Evolutionary conservation across 2,329 filamentous ascomycete genomes (phyloP), one percentile per base, ranked within the genome.

Genomic region (Talaromyces rugulosus): DNA sequence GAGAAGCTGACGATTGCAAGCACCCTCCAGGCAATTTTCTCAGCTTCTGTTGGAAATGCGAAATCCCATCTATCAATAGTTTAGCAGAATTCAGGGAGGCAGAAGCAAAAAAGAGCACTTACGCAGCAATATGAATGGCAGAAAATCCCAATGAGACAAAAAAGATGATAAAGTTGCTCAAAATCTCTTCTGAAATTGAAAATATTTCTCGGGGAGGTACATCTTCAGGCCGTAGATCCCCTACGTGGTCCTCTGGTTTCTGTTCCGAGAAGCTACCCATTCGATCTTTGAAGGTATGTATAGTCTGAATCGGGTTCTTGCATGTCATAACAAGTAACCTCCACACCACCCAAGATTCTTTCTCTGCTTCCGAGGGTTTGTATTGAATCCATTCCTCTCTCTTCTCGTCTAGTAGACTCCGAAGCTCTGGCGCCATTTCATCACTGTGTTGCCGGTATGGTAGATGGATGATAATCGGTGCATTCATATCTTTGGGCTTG

Each of bases 401-500:
- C 5, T 57, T 28, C 11, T 57, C 55, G 28, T n/a, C 27, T n/a
- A 57, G 31, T 28, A 57, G 36, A 57, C 42, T 16, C 42, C 18
- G 33, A 47, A 57, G 55, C 34, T 44, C 44, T 14, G 27, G 18
- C 18, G 42, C 14, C 52, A 64, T 63, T 34, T 60, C 33, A 11
- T 57, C 59, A 50, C 57, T 31, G 34, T 63, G 36, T 4, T 57
- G 50, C 27, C 57, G 33, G 8, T 61, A 63, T 14, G 40, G 55
- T 1, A 66, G 31, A 36, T 53, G 44, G 36, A 67, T 54, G n/a
- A 57, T 53, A 44, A 67, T 67, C 8, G 64, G 59, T 2, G 65
- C 63, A 30, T 11, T 44, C 55, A 67, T 67, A 42, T 67, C 65
- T 40, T 62, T 67, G 5, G 63, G 64, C 31, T 66, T 67, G 14